Evolutionary conservation across 306 rosid species (phyloP), one percentile per base, ranked within the genome.

Genomic region (Begonia loranthoides): DNA sequence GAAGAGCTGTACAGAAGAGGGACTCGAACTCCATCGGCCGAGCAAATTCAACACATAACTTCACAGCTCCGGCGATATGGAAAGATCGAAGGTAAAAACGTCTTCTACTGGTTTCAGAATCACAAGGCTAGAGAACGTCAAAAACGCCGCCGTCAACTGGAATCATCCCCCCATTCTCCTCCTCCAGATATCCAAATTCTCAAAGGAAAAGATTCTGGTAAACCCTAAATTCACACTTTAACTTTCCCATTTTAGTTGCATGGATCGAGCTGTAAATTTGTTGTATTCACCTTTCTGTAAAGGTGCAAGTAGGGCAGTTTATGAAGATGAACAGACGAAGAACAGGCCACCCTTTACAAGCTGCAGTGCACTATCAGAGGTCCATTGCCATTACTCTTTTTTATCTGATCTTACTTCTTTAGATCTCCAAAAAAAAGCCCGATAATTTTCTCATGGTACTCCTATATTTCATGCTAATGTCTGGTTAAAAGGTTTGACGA

Each of bases 61-160:
- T 69, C 93, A 7, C 96, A 88, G 59, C 95, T 88, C 17, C 60
- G 88, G 10, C 72, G 81, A 16, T 88, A 62, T 45, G 96, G 96
- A 8, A 88, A 88, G 66, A 88, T 88, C 40, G 96, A 88, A 73
- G 96, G 96, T 12, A 88, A 58, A 16, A 58, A 58, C 5, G 62
- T 58, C 17, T 58, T 87, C 78, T 87, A 87, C 56, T 87, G 96
- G 96, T 87, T 87, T 68, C 96, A 87, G 54, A 87, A 87, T 53
- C 96, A 87, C 65, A 87, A 87, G 62, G 96, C 96, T 0, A 81
- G 96, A 69, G 96, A 88, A 48, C 71, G 95, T 19, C 96, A 88
- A 72, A 88, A 88, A 56, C 88, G 96, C 15, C 96, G 96, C 64
- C 95, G 96, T 43, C 95, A 84, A 56, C 74, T 81, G 89, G 93